These are phyloP conservation scores for Panicum virgatum DNA, from an alignment of 202 grass and related monocot species.

Conservation along the genomic window DNA sequence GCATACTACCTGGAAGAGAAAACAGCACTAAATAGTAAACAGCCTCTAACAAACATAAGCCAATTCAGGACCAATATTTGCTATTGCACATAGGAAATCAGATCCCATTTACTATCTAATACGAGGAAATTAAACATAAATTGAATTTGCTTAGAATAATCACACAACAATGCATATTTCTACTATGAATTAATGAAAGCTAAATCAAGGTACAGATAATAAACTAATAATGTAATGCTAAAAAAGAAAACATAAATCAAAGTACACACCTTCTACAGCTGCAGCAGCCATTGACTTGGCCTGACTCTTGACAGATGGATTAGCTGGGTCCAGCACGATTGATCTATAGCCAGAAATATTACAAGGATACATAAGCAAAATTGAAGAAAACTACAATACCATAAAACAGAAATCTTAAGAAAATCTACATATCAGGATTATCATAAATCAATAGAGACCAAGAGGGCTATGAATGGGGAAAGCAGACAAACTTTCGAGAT, in stretches of 20 bases:
- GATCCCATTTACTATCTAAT: slow-evolving; percentile 8
- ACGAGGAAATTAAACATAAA: not conserved
- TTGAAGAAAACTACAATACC: slow-evolving; percentile 18
- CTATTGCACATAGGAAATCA: slow-evolving; percentile 2
- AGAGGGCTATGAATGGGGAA: slow-evolving; percentile 46
- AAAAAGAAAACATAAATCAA: slow-evolving; percentile 35
- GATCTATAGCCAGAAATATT: slow-evolving; percentile 54
- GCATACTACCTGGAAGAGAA: slow-evolving; percentile 73
- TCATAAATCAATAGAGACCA: slow-evolving; percentile 35
- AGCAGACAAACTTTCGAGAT: slow-evolving; percentile 89
- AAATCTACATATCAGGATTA: slow-evolving; percentile 17
- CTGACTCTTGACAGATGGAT: slow-evolving; percentile 98
- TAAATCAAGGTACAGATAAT: slow-evolving; percentile 14
- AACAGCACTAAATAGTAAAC: slow-evolving; percentile 30
- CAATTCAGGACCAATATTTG: slow-evolving; percentile 25
- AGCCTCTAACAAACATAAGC: not conserved
- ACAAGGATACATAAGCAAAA: slow-evolving; percentile 12
- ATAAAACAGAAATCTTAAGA: slow-evolving; percentile 9
- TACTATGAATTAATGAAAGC: slow-evolving; percentile 1
- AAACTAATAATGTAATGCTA: slow-evolving; percentile 18
- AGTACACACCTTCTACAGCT: slow-evolving; percentile 77
- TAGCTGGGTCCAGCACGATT: slow-evolving; percentile 84
- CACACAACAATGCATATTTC: slow-evolving; percentile 17
- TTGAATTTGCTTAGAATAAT: not conserved
- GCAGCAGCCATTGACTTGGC: slow-evolving; percentile 92